phyloP scores from a whole-genome alignment of 2,329 filamentous ascomycete species.

The Aspergillus jensenii region DNA sequence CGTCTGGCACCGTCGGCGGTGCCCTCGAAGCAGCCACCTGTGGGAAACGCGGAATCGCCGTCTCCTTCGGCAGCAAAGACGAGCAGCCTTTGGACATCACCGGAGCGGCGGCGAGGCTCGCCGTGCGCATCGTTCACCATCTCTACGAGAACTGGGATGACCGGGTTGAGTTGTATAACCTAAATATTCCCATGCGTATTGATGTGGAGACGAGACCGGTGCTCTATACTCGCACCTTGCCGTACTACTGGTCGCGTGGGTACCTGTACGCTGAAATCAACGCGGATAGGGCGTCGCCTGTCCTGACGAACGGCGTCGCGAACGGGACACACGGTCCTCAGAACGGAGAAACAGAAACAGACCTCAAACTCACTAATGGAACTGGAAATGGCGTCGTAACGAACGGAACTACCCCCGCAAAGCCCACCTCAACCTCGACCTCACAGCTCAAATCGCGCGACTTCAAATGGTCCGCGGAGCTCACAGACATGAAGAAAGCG shows the following conservation, averaged over 20 bases:
- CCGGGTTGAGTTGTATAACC: conserved; percentile 75
- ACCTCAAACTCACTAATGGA: neutral
- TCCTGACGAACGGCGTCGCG: conserved; percentile 46
- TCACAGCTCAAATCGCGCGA: conserved; percentile 65
- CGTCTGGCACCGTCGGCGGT: conserved; percentile 72
- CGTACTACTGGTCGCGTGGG: conserved; percentile 79
- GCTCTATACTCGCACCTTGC: conserved; percentile 74
- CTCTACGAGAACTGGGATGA: conserved; percentile 69
- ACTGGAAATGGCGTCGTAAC: conserved; percentile 12
- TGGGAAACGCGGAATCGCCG: conserved; percentile 66
- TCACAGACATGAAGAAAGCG: conserved; percentile 80
- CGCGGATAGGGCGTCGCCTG: conserved; percentile 53
- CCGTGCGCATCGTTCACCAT: conserved; percentile 72
- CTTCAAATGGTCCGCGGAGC: conserved; percentile 86
- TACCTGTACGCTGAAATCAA: conserved; percentile 76
- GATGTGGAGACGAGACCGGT: conserved; percentile 68
- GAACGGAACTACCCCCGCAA: neutral
- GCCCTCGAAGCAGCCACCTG: conserved; percentile 74
- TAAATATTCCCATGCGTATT: conserved; percentile 80
- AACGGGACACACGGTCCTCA: neutral
- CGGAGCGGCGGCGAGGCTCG: conserved; percentile 67
- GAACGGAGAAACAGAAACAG: neutral
- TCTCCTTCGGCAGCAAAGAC: conserved; percentile 79
- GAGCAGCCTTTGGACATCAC: conserved; percentile 77
- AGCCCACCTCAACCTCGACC: conserved; percentile 42